phyloP scores from a whole-genome alignment of 2,329 filamentous ascomycete species.

The Neurospora sp. region DNA sequence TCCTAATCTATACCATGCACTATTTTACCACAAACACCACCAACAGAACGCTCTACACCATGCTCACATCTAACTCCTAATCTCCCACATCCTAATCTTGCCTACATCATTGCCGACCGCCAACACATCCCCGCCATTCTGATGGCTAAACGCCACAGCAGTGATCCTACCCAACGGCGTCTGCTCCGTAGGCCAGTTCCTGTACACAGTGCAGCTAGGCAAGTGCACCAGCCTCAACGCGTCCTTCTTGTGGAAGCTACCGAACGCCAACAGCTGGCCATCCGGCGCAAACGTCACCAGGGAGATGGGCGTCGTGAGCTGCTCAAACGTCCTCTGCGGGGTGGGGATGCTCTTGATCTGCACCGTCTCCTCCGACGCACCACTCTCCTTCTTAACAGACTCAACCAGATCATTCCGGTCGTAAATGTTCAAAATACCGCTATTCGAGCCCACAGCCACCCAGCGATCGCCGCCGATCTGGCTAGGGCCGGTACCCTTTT shows the following conservation, averaged over 20 bases:
- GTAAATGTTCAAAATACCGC: constrained; percentile 88
- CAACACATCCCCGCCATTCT: constrained; percentile 50
- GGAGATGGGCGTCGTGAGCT: constrained; percentile 78
- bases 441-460: constrained; percentile 78
- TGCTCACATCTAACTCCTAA: constrained; percentile 41
- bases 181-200: constrained; percentile 89
- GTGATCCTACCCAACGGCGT: constrained; percentile 82
- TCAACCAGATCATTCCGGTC: constrained; percentile 59
- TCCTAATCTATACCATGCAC: background rate
- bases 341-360: constrained; percentile 57
- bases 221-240: constrained; percentile 80
- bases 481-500: constrained; percentile 38
- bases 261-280: constrained; percentile 81
- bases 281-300: constrained; percentile 75
- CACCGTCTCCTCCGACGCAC: constrained; percentile 19
- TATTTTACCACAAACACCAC: background rate
- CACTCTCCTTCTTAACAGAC: constrained; percentile 22
- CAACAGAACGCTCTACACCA: background rate
- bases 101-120: constrained; percentile 84
- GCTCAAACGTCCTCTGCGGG: constrained; percentile 66
- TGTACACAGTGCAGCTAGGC: constrained; percentile 85
- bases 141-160: constrained; percentile 55
- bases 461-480: constrained; percentile 71
- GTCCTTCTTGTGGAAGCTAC: constrained; percentile 78
- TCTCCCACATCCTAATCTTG: constrained; percentile 86